Evolutionary conservation across 257 asterid genomes (phyloP).

Genomic region (Rehmannia glutinosa): DNA sequence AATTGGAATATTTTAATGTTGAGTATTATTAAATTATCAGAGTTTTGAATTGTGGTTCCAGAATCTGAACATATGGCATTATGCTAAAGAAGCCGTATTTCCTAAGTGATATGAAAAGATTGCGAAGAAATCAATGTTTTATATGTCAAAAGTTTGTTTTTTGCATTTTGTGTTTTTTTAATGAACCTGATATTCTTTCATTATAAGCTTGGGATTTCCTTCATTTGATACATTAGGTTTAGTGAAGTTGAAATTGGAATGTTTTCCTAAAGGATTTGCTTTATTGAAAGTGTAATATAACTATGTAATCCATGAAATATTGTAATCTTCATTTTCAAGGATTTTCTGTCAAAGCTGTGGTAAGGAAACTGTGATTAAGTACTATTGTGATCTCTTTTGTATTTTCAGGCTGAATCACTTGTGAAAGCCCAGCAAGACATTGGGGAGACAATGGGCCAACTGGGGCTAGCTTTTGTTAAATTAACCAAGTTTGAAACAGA

Average conservation of each 20-base stretch:
- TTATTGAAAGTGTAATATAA: not conserved
- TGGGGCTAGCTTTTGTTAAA: conserved; percentile 91
- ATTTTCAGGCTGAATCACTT: conserved; percentile 81
- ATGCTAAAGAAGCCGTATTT: not conserved
- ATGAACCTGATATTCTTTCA: not conserved
- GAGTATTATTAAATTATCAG: not conserved
- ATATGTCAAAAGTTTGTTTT: not conserved
- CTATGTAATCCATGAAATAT: not conserved
- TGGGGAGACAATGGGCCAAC: conserved; percentile 94
- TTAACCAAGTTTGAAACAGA: conserved; percentile 93
- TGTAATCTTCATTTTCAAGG: not conserved
- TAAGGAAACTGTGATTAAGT: not conserved
- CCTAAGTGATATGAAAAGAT: not conserved
- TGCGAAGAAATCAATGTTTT: not conserved
- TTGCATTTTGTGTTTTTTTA: not conserved
- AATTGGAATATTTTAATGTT: not conserved
- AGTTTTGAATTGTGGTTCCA: not conserved
- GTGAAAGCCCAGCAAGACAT: conserved; percentile 95
- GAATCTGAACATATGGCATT: not conserved
- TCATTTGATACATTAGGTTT: not conserved
- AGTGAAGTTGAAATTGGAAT: not conserved
- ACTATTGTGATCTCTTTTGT: conserved; percentile 13
- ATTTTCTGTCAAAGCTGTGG: not conserved
- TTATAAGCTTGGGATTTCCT: not conserved
- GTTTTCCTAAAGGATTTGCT: not conserved